Conservation (phyloP, 805 yeast genomes). For the Scheffersomyces coipomensis region DNA sequence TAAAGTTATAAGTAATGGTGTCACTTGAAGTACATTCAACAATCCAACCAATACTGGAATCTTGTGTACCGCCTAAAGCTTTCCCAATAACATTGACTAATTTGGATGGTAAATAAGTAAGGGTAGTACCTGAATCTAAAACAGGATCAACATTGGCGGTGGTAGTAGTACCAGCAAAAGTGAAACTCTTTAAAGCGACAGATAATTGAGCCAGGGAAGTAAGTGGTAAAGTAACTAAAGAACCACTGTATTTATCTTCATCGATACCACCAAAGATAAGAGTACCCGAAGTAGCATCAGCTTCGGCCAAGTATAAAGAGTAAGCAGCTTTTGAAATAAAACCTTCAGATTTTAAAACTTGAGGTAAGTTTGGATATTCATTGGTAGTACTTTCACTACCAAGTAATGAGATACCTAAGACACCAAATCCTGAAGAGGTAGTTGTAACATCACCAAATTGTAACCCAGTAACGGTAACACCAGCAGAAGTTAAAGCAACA, state of each 20-base stretch:
- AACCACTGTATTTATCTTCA: slow-evolving; percentile 22
- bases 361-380: slow-evolving; percentile 33
- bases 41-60: slow-evolving; percentile 39
- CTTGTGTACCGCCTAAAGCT: slow-evolving; percentile 10
- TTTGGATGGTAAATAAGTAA: slow-evolving; percentile 35
- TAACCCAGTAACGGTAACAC: slow-evolving; percentile 10
- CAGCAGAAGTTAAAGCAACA: slow-evolving; percentile 9
- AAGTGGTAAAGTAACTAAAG: slow-evolving; percentile 10
- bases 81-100: slow-evolving; percentile 13
- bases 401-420: slow-evolving; percentile 16
- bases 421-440: slow-evolving; percentile 9
- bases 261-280: slow-evolving; percentile 35
- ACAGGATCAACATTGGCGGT: slow-evolving; percentile 10
- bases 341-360: slow-evolving; percentile 30
- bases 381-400: slow-evolving; percentile 7
- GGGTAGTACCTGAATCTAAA: slow-evolving; percentile 26
- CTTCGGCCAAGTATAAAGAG: slow-evolving; percentile 32
- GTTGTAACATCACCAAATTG: slow-evolving; percentile 17
- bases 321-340: slow-evolving; percentile 32
- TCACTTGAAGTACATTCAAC: slow-evolving; percentile 31
- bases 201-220: slow-evolving; percentile 1
- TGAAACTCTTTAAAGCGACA: slow-evolving; percentile 24
- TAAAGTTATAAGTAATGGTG: slow-evolving; percentile 34
- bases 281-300: slow-evolving; percentile 18
- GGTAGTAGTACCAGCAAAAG: slow-evolving; percentile 3